Evolutionary conservation across 345 rosid species (phyloP).

Genomic region (Eutrema heterophyllum): DNA sequence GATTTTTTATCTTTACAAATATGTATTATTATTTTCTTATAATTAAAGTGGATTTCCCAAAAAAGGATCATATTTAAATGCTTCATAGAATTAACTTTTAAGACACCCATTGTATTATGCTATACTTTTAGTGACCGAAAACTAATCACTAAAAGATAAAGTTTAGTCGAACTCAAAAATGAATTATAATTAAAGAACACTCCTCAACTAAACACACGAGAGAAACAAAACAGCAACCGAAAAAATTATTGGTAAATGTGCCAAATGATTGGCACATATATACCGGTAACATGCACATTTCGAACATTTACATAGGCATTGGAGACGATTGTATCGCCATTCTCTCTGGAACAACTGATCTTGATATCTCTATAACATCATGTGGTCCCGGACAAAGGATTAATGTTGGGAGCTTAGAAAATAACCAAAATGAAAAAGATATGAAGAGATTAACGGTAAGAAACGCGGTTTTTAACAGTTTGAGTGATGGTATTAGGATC

Average conservation of each 20-base stretch:
- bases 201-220: not conserved
- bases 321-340: slow-evolving; percentile 9
- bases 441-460: not conserved
- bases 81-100: too few relatives aligned
- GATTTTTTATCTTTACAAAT: too few relatives aligned
- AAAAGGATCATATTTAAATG: not conserved
- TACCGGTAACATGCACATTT: not conserved
- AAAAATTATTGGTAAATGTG: not conserved
- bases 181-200: not conserved
- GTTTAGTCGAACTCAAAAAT: not conserved
- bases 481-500: not conserved
- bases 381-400: not conserved
- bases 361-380: not conserved
- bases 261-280: not conserved
- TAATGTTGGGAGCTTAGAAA: not conserved
- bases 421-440: not conserved
- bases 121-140: not conserved
- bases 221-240: too few relatives aligned
- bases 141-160: not conserved
- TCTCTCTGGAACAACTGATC: not conserved
- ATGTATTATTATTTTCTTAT: too few relatives aligned
- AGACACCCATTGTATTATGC: not conserved
- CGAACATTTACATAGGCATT: not conserved
- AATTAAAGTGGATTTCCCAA: not conserved
- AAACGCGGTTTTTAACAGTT: not conserved